phyloP scores from a whole-genome alignment of 2,329 filamentous ascomycete genomes.

The Ploettnerulaceae sp. region DNA sequence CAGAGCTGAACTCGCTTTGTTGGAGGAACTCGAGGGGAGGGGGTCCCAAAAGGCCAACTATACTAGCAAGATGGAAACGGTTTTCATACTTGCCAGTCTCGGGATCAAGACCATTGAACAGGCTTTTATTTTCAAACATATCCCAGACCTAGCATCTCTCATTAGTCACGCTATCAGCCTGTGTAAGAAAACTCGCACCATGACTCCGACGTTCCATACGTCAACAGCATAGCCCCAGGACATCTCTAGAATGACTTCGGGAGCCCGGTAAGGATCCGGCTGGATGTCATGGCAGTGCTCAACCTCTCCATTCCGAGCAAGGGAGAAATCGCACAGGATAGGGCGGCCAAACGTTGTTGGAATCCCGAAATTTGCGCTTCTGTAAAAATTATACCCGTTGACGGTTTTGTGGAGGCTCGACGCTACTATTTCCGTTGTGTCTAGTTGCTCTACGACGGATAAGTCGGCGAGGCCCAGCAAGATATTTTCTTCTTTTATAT shows the following conservation, averaged over 20 bases:
- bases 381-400: constrained; percentile 24
- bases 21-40: constrained; percentile 29
- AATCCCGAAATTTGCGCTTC: constrained; percentile 24
- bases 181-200: constrained; percentile 29
- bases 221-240: constrained; percentile 35
- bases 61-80: constrained; percentile 28
- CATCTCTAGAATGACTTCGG: constrained; percentile 38
- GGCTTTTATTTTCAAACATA: constrained; percentile 24
- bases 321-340: constrained; percentile 27
- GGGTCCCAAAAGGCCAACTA: constrained; percentile 29
- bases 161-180: constrained; percentile 18
- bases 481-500: constrained; percentile 28
- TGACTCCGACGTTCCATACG: constrained; percentile 36
- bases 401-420: constrained; percentile 20
- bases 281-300: constrained; percentile 23
- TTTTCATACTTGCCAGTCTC: constrained; percentile 23
- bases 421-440: constrained; percentile 23
- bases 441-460: constrained; percentile 23
- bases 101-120: constrained; percentile 25
- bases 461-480: constrained; percentile 22
- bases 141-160: constrained; percentile 25
- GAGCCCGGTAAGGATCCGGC: constrained; percentile 32
- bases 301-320: constrained; percentile 23
- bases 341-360: constrained; percentile 25
- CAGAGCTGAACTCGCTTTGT: constrained; percentile 23